Evolutionary conservation across 2,329 filamentous ascomycete species (phyloP).

Genomic region (Calonectria montana): DNA sequence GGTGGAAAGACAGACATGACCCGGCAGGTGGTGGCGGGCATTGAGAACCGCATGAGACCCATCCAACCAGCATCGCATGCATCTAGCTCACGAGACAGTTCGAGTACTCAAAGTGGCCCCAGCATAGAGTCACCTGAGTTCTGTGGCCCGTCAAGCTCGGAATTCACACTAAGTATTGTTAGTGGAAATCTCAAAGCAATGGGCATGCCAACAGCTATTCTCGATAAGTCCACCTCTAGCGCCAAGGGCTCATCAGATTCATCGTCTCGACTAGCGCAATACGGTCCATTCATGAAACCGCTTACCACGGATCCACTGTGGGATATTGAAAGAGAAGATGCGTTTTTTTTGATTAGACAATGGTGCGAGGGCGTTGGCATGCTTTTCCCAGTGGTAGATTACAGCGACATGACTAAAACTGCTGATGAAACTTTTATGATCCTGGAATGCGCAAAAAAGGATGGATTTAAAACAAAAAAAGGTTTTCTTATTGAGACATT

Average conservation of each 20-base stretch:
- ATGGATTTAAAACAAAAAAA: background rate
- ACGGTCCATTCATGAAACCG: slow-evolving; percentile 12
- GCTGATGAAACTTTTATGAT: background rate
- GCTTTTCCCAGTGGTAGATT: slow-evolving; percentile 4
- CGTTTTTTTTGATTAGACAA: background rate
- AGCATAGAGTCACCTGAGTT: background rate
- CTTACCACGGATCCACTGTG: slow-evolving; percentile 10
- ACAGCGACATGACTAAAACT: background rate
- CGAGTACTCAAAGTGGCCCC: background rate
- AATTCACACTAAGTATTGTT: slow-evolving; percentile 17
- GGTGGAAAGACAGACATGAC: background rate
- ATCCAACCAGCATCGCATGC: background rate
- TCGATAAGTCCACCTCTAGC: background rate
- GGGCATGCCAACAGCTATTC: slow-evolving; percentile 16
- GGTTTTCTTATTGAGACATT: slow-evolving; percentile 3
- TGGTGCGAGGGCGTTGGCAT: slow-evolving; percentile 9
- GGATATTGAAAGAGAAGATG: slow-evolving; percentile 12
- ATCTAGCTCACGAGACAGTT: background rate
- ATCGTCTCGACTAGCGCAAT: background rate
- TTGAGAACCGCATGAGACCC: background rate
- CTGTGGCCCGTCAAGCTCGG: slow-evolving; percentile 17
- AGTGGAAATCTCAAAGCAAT: slow-evolving; percentile 22
- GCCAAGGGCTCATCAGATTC: background rate
- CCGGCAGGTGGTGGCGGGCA: background rate
- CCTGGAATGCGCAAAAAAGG: background rate